Conservation (phyloP, 306 rosid genomes). For the Begonia loranthoides region DNA sequence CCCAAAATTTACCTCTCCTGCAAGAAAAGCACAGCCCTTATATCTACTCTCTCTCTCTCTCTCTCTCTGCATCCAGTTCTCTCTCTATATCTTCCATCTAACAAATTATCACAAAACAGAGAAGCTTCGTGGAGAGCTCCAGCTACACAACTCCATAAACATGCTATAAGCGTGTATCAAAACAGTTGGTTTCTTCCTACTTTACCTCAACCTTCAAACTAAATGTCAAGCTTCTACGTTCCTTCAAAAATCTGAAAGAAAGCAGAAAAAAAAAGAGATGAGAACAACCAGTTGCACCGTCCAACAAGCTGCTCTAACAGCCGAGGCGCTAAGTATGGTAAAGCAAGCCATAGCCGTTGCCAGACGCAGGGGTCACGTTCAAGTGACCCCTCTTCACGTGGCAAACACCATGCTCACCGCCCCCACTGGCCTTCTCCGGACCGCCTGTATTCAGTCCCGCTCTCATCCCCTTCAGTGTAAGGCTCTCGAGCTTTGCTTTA, state of each 20-base stretch:
- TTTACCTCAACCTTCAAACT: not conserved
- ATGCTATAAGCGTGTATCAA: no score
- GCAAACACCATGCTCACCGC: slow-evolving; percentile 72
- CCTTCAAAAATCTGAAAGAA: not conserved
- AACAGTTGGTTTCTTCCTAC: no score
- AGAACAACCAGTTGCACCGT: slow-evolving; percentile 70
- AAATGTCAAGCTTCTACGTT: not conserved
- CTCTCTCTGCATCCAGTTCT: slow-evolving; percentile 15
- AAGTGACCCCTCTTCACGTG: slow-evolving; percentile 93
- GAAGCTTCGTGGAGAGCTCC: no score
- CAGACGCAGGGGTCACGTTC: slow-evolving; percentile 84
- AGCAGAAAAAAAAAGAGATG: slow-evolving; percentile 23
- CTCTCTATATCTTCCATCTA: not conserved
- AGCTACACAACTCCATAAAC: no score
- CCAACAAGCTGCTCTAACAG: slow-evolving; percentile 62
- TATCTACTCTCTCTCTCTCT: slow-evolving; percentile 19
- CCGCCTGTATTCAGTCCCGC: slow-evolving; percentile 80
- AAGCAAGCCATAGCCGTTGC: slow-evolving; percentile 72
- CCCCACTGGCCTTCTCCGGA: slow-evolving; percentile 49
- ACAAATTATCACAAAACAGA: no score
- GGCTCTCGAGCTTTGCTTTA: slow-evolving; percentile 96
- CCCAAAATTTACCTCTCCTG: slow-evolving; percentile 63
- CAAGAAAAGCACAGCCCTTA: slow-evolving; percentile 89
- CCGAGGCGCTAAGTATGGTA: slow-evolving; percentile 58
- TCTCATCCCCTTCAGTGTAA: slow-evolving; percentile 98